Evolutionary conservation across 1,284 basidiomycete species (phyloP), one percentile per base, ranked within the genome.

Genomic region (Exobasidium rhododendri): DNA sequence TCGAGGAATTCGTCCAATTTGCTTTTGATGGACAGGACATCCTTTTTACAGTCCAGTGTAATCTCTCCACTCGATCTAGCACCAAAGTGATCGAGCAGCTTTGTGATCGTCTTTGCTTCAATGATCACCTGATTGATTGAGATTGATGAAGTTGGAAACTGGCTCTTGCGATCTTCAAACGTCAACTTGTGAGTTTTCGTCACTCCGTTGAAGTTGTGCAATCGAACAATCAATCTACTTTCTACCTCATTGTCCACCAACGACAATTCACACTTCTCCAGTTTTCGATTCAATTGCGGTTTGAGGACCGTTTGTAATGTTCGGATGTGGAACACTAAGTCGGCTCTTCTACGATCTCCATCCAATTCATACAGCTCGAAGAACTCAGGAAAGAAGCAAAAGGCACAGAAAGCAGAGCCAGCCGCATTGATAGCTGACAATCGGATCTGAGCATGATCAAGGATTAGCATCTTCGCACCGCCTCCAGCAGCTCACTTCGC

Each of bases 361-460:
- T 30, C 30, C 20, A 56, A 59, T 4, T 4, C 31, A 20, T 32
- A 40, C 2, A 7, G 17, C 11, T 55, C 52, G 28, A 55, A 55
- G 52, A 55, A 55, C 17, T 29, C 20, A n/a, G 30, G 30, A 59
- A 75, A 75, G 52, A 74, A 77, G 35, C 64, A 59, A 30, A 77
- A 74, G 46, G 69, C 59, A 62, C 67, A 70, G 26, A 75, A 77
- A 2, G 73, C 75, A 30, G 75, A 77, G 29, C 70, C 66, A 49
- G 73, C 64, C 1, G 70, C 49, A 35, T 77, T 77, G 61, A 77
- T 74, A 1, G 72, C 66, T 3, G 68, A 68, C 3, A 75, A 61
- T 10, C 73, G 68, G 2, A 77, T 63, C 61, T 73, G 61, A 30
- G 29, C 24, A 24, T 11, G 56, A 24, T 22, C 26, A 4, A 43